Evolutionary conservation across 225 moss, liverwort and hornwort genomes (phyloP), one percentile per base, ranked within the genome.

Genomic region (Lunularia cruciata): DNA sequence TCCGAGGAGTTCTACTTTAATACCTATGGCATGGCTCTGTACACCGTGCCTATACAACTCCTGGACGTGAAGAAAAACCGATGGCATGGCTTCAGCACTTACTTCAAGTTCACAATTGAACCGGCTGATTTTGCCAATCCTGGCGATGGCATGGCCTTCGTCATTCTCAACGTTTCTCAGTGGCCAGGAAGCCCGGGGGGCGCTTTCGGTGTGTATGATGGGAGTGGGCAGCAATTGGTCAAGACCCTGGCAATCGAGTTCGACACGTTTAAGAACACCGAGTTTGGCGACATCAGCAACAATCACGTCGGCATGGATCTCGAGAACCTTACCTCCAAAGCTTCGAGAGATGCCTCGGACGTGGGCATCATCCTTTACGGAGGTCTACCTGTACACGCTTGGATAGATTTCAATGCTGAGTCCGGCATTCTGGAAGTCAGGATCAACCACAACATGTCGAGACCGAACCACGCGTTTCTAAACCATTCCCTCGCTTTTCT

Each of bases 161-260:
- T 81, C 2, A 67, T 88, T 52, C 59, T 30, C 13, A 55, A 68
- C 16, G 39, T 40, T 12, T 43, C 63, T 12, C 49, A 60, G 16
- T 56, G 49, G 47, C 69, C 62, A 3, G 63, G 32, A n/a, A 74
- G 69, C 47, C 61, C 55, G 11, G 40, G 60, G 19, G 78, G 78
- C 3, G 73, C 75, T 15, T 45, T 84, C 13, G 83, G 86, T 15
- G 70, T 84, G 11, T 25, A 84, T 9, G 66, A 73, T 10, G 20
- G 48, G 26, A 57, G 75, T 60, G 75, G 72, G 10, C 18, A 36
- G 2, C 0, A 49, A 19, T 55, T 71, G 19, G 82, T 76, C 56
- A 70, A 61, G 10, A 11, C 79, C 6, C 85, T 89, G 45, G 84
- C 80, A 1, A 78, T 86, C n/a, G 83, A 89, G 76, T 75, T 89